These are phyloP conservation scores for Fraxinus excelsior DNA, from an alignment of 257 asterid genomes.

Conservation along the genomic window DNA sequence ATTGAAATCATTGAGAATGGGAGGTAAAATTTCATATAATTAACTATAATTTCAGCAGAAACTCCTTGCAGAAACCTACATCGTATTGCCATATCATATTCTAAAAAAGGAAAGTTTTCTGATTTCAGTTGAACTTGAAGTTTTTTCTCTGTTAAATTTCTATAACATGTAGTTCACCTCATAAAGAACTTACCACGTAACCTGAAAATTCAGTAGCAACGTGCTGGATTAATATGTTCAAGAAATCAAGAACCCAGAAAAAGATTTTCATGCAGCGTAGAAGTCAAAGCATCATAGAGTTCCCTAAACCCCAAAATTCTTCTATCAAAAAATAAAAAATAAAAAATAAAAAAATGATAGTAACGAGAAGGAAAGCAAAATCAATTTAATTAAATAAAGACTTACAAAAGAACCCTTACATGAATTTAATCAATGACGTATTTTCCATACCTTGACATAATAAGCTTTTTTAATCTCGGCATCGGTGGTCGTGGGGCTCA, in stretches of 20 bases:
- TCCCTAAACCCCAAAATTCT: slow-evolving; percentile 10
- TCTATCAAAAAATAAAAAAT: too few relatives aligned
- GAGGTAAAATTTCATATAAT: neutral
- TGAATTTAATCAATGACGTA: too few relatives aligned
- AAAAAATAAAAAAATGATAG: neutral
- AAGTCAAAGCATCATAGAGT: slow-evolving; percentile 17
- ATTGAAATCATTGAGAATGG: neutral
- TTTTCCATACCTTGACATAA: slow-evolving; percentile 56
- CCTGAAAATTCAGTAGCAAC: neutral
- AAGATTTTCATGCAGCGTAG: neutral
- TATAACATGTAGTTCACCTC: neutral
- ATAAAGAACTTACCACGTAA: neutral
- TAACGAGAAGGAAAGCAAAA: neutral
- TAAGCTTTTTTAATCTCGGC: slow-evolving; percentile 74
- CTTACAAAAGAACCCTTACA: too few relatives aligned
- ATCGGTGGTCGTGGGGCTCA: slow-evolving; percentile 66
- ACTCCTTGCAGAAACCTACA: neutral
- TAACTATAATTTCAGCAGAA: neutral
- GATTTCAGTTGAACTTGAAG: neutral
- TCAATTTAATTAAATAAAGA: too few relatives aligned
- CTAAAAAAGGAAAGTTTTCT: neutral
- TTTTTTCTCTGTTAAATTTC: neutral
- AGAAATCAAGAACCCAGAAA: neutral
- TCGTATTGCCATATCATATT: neutral
- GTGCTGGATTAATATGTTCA: neutral